Evolutionary conservation across 148 eudicot genomes (phyloP), one percentile per base, ranked within the genome.

Genomic region (Polygonum maritimum): DNA sequence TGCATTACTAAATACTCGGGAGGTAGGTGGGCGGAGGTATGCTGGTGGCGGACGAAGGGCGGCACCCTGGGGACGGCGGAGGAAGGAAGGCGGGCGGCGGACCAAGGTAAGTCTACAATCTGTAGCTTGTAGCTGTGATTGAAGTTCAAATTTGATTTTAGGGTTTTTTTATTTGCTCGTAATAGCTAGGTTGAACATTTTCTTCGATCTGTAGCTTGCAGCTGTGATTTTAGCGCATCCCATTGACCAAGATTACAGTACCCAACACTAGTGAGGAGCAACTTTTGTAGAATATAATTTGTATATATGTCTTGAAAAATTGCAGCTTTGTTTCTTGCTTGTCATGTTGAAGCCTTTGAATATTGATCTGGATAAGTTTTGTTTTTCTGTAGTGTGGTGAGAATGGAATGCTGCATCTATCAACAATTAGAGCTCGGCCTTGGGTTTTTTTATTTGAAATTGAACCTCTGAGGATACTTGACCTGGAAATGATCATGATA

Each of bases 381-480:
- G 71, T 5, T 38, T 67, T 33, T 38, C 21, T 36, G 21, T 21
- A 67, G 45, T 35, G 5, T 67, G 71, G 45, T 67, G 35, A 36
- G 11, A 67, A 35, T 67, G 71, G 38, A 38, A 67, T 67, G 38
- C 71, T 67, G 71, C 48, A 18, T 70, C 21, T 39, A 26, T 48
- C 54, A 72, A 48, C 52, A 72, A 19, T 31, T n/a, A 45, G 35
- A 54, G 26, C 54, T 19, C 75, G 11, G 3, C 54, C 75, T n/a
- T 48, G 54, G 52, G 54, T 21, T 26, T 26, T 26, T 26, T 26
- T 26, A 26, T 26, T 26, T 26, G 31, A 78, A 94, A 91, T 73
- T 92, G 87, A 78, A 94, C 88, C 86, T 91, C 98, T 16, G 98
- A 94, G 31, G 95, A 78, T 71, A 84, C 93, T 71, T 75, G 54